Base-by-base conservation (phyloP, 345 rosid species). In the Hibiscus mutabilis region DNA sequence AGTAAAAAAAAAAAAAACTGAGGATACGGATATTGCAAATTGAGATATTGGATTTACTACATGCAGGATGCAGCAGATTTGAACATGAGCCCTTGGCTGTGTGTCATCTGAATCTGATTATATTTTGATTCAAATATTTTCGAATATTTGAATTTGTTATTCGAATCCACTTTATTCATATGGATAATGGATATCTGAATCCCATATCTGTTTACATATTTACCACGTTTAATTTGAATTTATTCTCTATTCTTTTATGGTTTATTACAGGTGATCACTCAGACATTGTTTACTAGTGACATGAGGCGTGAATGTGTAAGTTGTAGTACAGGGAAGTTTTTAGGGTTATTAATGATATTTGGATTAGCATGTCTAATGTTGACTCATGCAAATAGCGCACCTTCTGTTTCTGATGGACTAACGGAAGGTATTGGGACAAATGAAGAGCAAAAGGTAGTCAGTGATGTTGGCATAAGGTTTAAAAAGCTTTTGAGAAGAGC, bases 321-420 rank as follows among this genome's bases (percentile, higher is more conserved):
- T 77, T 95, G 92, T 82, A 90, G 97, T 75, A 89, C 90, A 0
- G 96, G 99, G 70, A 95, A 87, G 91, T 90, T 92, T 81, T 82
- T 90, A 10, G 74, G 78, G 69, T 60, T 88, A 53, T 74, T 87
- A 68, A 25, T 95, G 87, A 62, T 90, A 72, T 86, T 89, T 79
- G 97, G 99, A 61, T 24, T 95, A 69, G 89, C 76, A 51, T 95
- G 78, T 80, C 86, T 87, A 55, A 47, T 86, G 75, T 52, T 90
- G 66, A 76, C 88, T 49, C 89, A 83, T 73, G 68, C 86, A 67
- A 77, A 83, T 75, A 76, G 83, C 33, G 67, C 73, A 33, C 64
- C 73, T 18, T 79, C 84, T 55, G 75, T 67, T 70, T 62, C 83
- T 21, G 82, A 56, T 73, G 81, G 72, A 74, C 24, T 68, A 57